Conservation (phyloP, 1,139 yeast genomes). For the Lodderomyces orthopsilosis region DNA sequence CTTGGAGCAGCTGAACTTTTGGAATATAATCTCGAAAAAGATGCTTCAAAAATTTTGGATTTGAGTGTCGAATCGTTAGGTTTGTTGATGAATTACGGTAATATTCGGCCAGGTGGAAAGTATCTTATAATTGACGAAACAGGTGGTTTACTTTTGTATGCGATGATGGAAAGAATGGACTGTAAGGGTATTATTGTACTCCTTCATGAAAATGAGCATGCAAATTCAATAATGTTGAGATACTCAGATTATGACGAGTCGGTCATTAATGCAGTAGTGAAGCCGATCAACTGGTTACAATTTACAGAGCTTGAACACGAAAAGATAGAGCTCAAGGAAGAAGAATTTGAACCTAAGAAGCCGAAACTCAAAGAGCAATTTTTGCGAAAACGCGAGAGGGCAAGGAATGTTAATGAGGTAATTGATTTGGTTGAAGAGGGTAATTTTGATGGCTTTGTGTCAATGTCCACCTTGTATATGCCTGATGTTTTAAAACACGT, state of each 20-base stretch:
- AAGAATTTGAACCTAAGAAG: slow-evolving; percentile 51
- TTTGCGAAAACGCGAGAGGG: slow-evolving; percentile 59
- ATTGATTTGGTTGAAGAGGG: slow-evolving; percentile 50
- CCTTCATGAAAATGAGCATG: slow-evolving; percentile 89
- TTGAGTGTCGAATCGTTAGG: slow-evolving; percentile 84
- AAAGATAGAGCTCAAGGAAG: slow-evolving; percentile 48
- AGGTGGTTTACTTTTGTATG: slow-evolving; percentile 79
- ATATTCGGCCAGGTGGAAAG: slow-evolving; percentile 84
- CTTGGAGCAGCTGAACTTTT: slow-evolving; percentile 75
- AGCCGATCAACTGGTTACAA: slow-evolving; percentile 75
- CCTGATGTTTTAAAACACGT: slow-evolving; percentile 62
- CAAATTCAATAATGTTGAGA: slow-evolving; percentile 70
- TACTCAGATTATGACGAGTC: slow-evolving; percentile 56
- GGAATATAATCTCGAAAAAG: slow-evolving; percentile 72
- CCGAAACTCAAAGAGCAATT: slow-evolving; percentile 70
- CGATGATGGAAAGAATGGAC: slow-evolving; percentile 86
- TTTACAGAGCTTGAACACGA: slow-evolving; percentile 74
- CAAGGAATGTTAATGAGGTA: slow-evolving; percentile 51
- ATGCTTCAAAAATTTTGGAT: slow-evolving; percentile 69
- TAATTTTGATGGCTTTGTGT: slow-evolving; percentile 73
- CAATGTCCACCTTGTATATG: slow-evolving; percentile 71
- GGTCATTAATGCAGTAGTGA: slow-evolving; percentile 52
- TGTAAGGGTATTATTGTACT: slow-evolving; percentile 76
- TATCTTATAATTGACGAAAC: slow-evolving; percentile 89
- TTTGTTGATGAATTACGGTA: slow-evolving; percentile 69